Percentiles rank a stretch among this genome's conserved stretches.
phyloP scores from a whole-genome alignment of 805 yeast genomes.

The Lachancea quebecensis region DNA sequence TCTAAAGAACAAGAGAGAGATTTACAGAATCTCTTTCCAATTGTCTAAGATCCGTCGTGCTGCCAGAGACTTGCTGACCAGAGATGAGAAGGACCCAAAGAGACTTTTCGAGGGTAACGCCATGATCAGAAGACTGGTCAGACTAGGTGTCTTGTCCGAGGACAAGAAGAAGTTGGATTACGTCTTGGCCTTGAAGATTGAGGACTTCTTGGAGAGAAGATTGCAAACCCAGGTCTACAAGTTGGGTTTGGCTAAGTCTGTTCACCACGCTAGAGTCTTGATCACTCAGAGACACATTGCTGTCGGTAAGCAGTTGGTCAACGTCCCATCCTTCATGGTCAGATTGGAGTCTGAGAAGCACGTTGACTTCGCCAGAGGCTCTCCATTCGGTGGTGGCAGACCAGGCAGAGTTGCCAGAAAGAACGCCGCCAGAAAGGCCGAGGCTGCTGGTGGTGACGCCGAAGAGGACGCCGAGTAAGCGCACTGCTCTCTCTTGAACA shows the following conservation, averaged over 20 bases:
- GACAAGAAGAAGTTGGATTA: slow-evolving; percentile 99
- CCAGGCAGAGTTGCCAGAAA: slow-evolving; percentile 99
- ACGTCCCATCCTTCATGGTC: slow-evolving; percentile 98
- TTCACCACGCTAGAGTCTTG: slow-evolving; percentile 99
- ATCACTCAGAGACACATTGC: slow-evolving; percentile 99
- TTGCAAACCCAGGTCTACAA: slow-evolving; percentile 99
- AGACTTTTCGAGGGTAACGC: slow-evolving; percentile 99
- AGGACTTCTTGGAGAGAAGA: slow-evolving; percentile 99
- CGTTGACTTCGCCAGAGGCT: slow-evolving; percentile 98
- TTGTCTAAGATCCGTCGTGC: slow-evolving; percentile 99
- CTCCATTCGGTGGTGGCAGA: slow-evolving; percentile 99
- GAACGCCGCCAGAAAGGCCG: slow-evolving; percentile 58
- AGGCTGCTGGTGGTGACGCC: slow-evolving; percentile 69
- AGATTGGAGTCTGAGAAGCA: slow-evolving; percentile 99
- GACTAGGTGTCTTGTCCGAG: slow-evolving; percentile 98
- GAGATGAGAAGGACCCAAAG: slow-evolving; percentile 99
- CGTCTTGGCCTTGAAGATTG: slow-evolving; percentile 95
- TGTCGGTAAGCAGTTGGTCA: slow-evolving; percentile 99
- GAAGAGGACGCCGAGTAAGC: slow-evolving; percentile 73
- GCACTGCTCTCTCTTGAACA: slow-evolving; percentile 10
- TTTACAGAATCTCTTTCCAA: slow-evolving; percentile 99
- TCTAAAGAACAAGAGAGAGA: slow-evolving; percentile 99
- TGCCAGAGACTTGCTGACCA: slow-evolving; percentile 99
- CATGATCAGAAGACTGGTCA: slow-evolving; percentile 97
- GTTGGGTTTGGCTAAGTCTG: slow-evolving; percentile 98